Conservation (phyloP, 352 stramenopile genomes). For the Thalassiosira livingstoniorum region DNA sequence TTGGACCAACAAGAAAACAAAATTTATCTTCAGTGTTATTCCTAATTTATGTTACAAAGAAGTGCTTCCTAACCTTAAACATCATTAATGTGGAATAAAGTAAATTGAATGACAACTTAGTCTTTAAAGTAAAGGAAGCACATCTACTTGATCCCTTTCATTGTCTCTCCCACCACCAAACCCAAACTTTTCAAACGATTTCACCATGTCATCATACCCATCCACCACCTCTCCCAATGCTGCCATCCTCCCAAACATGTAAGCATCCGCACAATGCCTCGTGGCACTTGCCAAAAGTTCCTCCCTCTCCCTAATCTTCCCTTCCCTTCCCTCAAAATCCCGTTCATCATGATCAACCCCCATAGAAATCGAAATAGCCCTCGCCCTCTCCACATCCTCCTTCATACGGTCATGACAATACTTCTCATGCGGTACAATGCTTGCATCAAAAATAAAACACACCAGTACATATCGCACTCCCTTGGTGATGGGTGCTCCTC, state of each 20-base stretch:
- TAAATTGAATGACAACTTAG: too few relatives aligned
- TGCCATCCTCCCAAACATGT: conserved; percentile 30
- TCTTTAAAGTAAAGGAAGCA: too few relatives aligned
- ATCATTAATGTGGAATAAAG: too few relatives aligned
- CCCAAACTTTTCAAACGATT: neutral
- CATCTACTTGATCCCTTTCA: too few relatives aligned
- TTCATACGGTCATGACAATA: conserved; percentile 57
- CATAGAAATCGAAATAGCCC: conserved; percentile 38
- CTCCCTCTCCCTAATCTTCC: too few relatives aligned
- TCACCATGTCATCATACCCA: conserved; percentile 42
- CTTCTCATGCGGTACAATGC: conserved; percentile 54
- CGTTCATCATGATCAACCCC: conserved; percentile 13
- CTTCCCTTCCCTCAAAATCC: too few relatives aligned
- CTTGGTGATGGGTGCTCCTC: conserved; percentile 39
- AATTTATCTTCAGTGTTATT: too few relatives aligned
- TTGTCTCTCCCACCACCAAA: too few relatives aligned
- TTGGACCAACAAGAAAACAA: too few relatives aligned
- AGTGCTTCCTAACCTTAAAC: too few relatives aligned
- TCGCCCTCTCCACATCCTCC: conserved; percentile 40
- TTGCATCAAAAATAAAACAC: conserved; percentile 56
- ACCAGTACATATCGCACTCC: conserved; percentile 56
- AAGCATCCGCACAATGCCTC: conserved; percentile 54
- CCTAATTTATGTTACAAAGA: too few relatives aligned
- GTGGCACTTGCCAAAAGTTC: conserved; percentile 34
- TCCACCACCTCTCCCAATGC: neutral